These are phyloP conservation scores for Teratosphaeriaceae sp. DNA, from an alignment of 2,329 filamentous ascomycete genomes.

Conservation along the genomic window DNA sequence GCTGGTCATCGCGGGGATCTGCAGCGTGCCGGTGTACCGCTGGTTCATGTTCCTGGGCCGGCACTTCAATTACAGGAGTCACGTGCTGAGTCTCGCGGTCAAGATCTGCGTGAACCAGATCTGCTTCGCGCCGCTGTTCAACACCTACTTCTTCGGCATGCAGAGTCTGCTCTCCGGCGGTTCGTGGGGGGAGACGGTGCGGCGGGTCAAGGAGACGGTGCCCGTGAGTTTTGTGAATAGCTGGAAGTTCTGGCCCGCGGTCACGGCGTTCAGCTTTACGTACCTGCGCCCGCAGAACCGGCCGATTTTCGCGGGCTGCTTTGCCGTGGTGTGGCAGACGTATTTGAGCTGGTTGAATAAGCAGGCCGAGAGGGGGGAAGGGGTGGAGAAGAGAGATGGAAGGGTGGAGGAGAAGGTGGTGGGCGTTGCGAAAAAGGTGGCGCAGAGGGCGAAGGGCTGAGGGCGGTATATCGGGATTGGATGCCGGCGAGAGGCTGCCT, in stretches of 20 bases:
- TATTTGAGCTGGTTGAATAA: constrained; percentile 79
- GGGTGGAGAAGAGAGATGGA: neutral
- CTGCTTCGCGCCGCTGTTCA: constrained; percentile 64
- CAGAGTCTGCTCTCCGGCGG: constrained; percentile 52
- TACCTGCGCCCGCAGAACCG: constrained; percentile 74
- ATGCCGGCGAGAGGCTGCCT: neutral
- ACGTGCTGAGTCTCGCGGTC: constrained; percentile 59
- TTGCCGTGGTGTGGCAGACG: constrained; percentile 88
- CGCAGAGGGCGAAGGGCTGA: constrained; percentile 3
- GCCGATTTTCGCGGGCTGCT: constrained; percentile 65
- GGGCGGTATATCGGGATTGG: neutral
- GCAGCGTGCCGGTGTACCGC: constrained; percentile 70
- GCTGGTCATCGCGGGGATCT: constrained; percentile 64
- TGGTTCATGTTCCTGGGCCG: constrained; percentile 78
- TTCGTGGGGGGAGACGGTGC: constrained; percentile 54
- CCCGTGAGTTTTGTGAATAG: constrained; percentile 71
- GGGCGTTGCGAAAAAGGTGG: constrained; percentile 4
- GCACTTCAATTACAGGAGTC: constrained; percentile 78
- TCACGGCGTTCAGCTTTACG: constrained; percentile 82
- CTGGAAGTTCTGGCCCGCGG: constrained; percentile 80
- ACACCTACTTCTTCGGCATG: constrained; percentile 48
- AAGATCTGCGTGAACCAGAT: constrained; percentile 78
- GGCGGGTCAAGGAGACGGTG: constrained; percentile 68
- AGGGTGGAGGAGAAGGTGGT: constrained; percentile 3
- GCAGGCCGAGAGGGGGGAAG: constrained; percentile 57